Conservation (phyloP, 1,284 basidiomycete species). For the Cutaneotrichosporon cavernicola region DNA sequence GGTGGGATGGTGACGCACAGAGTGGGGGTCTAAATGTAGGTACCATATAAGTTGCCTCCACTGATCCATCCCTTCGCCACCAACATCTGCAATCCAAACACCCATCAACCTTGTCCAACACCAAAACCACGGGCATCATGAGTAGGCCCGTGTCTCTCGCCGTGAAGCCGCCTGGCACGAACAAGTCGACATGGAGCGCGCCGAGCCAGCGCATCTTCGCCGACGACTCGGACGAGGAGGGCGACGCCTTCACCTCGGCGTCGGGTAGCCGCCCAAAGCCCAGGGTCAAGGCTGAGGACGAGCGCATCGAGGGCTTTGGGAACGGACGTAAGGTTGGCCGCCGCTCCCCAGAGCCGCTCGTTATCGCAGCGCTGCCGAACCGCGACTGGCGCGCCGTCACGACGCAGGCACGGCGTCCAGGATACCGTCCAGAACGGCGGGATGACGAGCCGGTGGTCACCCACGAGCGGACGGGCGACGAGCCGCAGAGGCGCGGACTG, state of each 20-base stretch:
- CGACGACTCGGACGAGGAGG: conserved; percentile 42
- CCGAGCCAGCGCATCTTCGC: conserved; percentile 45
- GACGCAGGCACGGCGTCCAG: conserved; percentile 52
- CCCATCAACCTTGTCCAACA: background rate
- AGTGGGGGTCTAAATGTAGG: background rate
- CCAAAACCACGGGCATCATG: conserved; percentile 33
- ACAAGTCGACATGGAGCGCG: conserved; percentile 21
- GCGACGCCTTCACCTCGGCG: conserved; percentile 30
- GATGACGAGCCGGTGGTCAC: conserved; percentile 51
- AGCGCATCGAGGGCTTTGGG: conserved; percentile 71
- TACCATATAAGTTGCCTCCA: conserved; percentile 1
- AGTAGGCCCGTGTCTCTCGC: conserved; percentile 51
- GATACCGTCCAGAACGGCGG: conserved; percentile 62
- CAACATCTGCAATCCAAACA: background rate
- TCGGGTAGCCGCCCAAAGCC: background rate
- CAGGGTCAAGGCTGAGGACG: conserved; percentile 54
- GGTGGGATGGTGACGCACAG: background rate
- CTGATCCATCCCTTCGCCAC: background rate
- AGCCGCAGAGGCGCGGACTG: conserved; percentile 75
- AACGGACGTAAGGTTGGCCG: conserved; percentile 53
- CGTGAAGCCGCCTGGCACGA: conserved; percentile 36
- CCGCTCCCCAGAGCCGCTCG: conserved; percentile 65
- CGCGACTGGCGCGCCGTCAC: conserved; percentile 76
- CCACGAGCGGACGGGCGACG: conserved; percentile 62
- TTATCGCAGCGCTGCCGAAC: conserved; percentile 79